These are phyloP conservation scores for Anthracocystis panici-leucophaei DNA, from an alignment of 1,284 basidiomycete species.

Conservation along the genomic window DNA sequence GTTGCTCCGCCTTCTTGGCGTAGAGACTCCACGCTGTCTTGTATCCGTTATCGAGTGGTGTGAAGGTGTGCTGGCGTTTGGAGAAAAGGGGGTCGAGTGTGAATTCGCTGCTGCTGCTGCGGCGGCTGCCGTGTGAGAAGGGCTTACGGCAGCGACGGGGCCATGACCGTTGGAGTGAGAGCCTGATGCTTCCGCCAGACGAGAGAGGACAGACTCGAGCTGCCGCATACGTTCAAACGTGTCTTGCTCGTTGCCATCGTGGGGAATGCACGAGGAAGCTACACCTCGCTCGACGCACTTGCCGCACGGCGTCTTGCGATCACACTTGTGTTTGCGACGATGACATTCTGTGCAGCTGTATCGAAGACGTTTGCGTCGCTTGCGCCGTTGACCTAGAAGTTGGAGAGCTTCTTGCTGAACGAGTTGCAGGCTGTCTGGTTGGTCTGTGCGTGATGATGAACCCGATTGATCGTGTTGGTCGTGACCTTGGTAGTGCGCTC, in stretches of 20 bases:
- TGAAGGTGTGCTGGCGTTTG: not conserved
- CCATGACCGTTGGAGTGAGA: not conserved
- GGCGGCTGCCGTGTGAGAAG: too few relatives aligned
- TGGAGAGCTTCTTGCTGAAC: constrained; percentile 19
- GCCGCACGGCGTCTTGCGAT: constrained; percentile 35
- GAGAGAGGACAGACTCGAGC: constrained; percentile 18
- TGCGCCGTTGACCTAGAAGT: constrained; percentile 24
- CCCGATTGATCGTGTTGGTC: too few relatives aligned
- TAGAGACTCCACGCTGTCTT: not conserved
- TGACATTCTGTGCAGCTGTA: constrained; percentile 47
- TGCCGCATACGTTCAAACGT: constrained; percentile 16
- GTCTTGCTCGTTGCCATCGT: constrained; percentile 22
- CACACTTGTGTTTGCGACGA: constrained; percentile 41
- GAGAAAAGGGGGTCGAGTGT: not conserved
- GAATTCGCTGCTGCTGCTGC: not conserved
- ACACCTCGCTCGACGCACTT: constrained; percentile 38
- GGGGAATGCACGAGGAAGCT: constrained; percentile 18
- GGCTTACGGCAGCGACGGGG: not conserved
- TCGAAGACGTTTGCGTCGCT: constrained; percentile 25
- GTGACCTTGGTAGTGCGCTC: not conserved
- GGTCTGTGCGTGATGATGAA: not conserved
- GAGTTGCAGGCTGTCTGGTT: not conserved
- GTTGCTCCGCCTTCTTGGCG: constrained; percentile 21
- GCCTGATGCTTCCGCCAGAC: not conserved
- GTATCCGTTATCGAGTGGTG: not conserved